Evolutionary conservation across 371 early-diverging fungal species (phyloP), one percentile per base, ranked within the genome.

Genomic region (Nematocida ironsii): DNA sequence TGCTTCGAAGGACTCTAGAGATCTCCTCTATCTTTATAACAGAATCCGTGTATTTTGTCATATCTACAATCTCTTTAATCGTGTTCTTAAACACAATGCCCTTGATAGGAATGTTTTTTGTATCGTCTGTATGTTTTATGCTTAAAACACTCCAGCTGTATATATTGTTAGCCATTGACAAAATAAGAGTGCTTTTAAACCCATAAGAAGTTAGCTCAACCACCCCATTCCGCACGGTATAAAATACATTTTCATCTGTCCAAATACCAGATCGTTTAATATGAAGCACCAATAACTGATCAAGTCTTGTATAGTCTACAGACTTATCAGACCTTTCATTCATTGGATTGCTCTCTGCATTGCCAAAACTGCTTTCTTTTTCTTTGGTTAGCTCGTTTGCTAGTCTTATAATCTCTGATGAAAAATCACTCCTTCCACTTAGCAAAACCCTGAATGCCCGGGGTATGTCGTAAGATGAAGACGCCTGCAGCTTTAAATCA

Each of bases 41-140:
- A 27, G n/a, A 11, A 20, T 66, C 27, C 6, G 69, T 42, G 52
- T 75, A 75, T 66, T 75, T 75, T 25, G 76, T 75, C 47, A 68
- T 39, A n/a, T 25, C 11, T 45, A 75, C 67, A 25, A 75, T 27
- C 25, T 75, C 76, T 40, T 68, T 75, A n/a, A 75, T 23, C 0
- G 66, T 0, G 39, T 75, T 75, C 18, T 48, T 50, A 11, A 76
- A 20, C 5, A 20, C 47, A 16, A 75, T 75, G 7, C 18, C 25
- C 42, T 68, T 66, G 0, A 66, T 18, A 27, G 76, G 23, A 18
- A 75, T 68, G 54, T 27, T 55, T 48, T 64, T 75, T 23, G 25
- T 66, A 9, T 68, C 16, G 11, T 69, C 54, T n/a, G 70, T 11
- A 9, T 76, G 60, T 7, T 42, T 56, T n/a, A 75, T 68, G 20